Percentiles rank a stretch among this genome's conserved stretches.
Evolutionary conservation across 2,329 filamentous ascomycete species (phyloP).

Genomic region (Colletotrichum tropicale): DNA sequence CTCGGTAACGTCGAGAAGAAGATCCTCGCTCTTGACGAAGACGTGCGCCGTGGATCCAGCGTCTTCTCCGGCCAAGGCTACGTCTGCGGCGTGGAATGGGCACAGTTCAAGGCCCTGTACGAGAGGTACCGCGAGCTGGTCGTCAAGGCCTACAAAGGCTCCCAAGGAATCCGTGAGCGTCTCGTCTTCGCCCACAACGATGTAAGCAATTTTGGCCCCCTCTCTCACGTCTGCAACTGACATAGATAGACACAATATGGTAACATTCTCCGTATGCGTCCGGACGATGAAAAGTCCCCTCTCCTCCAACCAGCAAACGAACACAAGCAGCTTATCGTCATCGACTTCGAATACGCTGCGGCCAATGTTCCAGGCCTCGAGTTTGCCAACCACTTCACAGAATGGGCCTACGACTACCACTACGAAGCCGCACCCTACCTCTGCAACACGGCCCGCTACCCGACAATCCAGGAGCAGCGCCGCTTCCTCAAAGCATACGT

Average conservation of each 20-base stretch:
- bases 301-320: constrained; percentile 88
- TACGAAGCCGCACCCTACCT: constrained; percentile 67
- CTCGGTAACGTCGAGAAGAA: constrained; percentile 68
- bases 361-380: constrained; percentile 87
- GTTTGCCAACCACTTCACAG: constrained; percentile 97
- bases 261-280: constrained; percentile 82
- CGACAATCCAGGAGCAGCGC: constrained; percentile 78
- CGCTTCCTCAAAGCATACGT: constrained; percentile 89
- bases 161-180: constrained; percentile 69
- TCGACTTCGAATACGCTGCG: constrained; percentile 96
- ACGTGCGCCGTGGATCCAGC: constrained; percentile 51
- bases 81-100: constrained; percentile 86
- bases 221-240: background rate
- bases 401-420: constrained; percentile 99
- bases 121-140: constrained; percentile 80
- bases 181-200: constrained; percentile 98
- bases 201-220: constrained; percentile 55
- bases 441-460: constrained; percentile 75
- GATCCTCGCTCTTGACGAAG: constrained; percentile 59
- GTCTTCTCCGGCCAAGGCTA: constrained; percentile 53
- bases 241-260: constrained; percentile 86
- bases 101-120: constrained; percentile 74
- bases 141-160: constrained; percentile 72
- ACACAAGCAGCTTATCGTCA: constrained; percentile 95
- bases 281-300: constrained; percentile 78